Conservation (phyloP, 176 grass and related monocot species). For the Eleusine coracana region DNA sequence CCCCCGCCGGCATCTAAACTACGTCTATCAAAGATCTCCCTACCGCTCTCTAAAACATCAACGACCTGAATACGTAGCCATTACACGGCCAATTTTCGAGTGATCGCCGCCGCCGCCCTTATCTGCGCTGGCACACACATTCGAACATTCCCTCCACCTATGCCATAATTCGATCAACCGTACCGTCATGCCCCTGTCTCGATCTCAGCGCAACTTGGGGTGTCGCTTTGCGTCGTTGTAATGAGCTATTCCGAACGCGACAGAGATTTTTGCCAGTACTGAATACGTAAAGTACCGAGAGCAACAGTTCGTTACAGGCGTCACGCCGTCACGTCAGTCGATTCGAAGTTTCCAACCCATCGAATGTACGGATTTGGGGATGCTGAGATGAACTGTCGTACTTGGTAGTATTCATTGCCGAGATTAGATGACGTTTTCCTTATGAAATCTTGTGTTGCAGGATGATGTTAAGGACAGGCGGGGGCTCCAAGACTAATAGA, state of each 20-base stretch:
- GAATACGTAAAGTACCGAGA: neutral
- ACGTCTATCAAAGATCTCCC: too few relatives aligned
- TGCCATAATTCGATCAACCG: too few relatives aligned
- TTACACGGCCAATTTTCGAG: too few relatives aligned
- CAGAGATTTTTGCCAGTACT: neutral
- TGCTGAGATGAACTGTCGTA: neutral
- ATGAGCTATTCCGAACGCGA: slow-evolving; percentile 18
- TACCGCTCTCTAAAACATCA: too few relatives aligned
- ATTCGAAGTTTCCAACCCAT: too few relatives aligned
- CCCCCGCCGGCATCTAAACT: too few relatives aligned
- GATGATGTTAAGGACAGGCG: neutral
- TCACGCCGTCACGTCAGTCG: neutral
- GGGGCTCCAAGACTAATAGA: neutral
- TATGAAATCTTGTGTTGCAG: neutral
- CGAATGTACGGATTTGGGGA: slow-evolving; percentile 4
- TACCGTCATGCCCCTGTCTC: too few relatives aligned
- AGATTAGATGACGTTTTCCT: neutral
- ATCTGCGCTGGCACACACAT: neutral
- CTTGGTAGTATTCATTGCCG: neutral
- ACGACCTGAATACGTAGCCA: too few relatives aligned
- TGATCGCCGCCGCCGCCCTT: neutral
- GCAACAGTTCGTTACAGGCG: neutral
- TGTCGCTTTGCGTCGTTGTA: neutral
- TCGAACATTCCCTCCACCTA: too few relatives aligned
- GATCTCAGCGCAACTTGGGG: too few relatives aligned